Conservation (phyloP, 1,284 basidiomycete genomes). For the Pseudozyma thailandica region DNA sequence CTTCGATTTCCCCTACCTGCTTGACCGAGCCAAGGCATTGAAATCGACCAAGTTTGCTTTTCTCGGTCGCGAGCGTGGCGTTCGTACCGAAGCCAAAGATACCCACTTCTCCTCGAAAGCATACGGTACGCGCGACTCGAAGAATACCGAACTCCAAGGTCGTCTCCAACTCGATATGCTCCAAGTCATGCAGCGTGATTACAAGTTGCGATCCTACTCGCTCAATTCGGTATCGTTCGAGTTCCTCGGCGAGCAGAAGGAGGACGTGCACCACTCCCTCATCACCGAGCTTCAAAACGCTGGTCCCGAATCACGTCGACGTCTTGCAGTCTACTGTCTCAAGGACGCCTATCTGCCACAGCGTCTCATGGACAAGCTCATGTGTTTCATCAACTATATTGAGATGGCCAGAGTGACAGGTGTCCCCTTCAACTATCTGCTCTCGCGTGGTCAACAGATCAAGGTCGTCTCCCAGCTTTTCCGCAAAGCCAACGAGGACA, state of each 20-base stretch:
- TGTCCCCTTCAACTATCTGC: conserved; percentile 68
- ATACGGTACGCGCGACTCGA: conserved; percentile 67
- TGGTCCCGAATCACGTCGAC: conserved; percentile 65
- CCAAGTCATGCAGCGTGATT: conserved; percentile 68
- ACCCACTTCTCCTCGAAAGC: conserved; percentile 68
- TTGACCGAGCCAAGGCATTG: conserved; percentile 66
- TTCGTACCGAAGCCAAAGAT: conserved; percentile 66
- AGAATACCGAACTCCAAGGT: conserved; percentile 66
- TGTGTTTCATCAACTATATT: conserved; percentile 68
- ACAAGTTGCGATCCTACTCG: conserved; percentile 66
- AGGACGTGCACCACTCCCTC: conserved; percentile 67
- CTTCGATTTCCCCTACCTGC: conserved; percentile 67
- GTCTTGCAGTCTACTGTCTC: conserved; percentile 66
- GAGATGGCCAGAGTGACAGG: conserved; percentile 68
- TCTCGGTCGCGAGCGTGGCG: conserved; percentile 62
- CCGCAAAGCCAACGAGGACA: conserved; percentile 66
- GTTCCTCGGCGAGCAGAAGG: conserved; percentile 67
- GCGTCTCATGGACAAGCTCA: conserved; percentile 67
- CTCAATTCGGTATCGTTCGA: conserved; percentile 68
- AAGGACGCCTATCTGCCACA: conserved; percentile 68
- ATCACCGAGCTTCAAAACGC: conserved; percentile 68
- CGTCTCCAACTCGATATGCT: conserved; percentile 68
- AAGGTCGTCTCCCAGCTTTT: conserved; percentile 68
- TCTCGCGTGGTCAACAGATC: conserved; percentile 67
- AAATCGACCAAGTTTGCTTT: conserved; percentile 64